These are phyloP conservation scores for Phytophthora cactorum DNA, from an alignment of 352 stramenopile species.

Conservation along the genomic window DNA sequence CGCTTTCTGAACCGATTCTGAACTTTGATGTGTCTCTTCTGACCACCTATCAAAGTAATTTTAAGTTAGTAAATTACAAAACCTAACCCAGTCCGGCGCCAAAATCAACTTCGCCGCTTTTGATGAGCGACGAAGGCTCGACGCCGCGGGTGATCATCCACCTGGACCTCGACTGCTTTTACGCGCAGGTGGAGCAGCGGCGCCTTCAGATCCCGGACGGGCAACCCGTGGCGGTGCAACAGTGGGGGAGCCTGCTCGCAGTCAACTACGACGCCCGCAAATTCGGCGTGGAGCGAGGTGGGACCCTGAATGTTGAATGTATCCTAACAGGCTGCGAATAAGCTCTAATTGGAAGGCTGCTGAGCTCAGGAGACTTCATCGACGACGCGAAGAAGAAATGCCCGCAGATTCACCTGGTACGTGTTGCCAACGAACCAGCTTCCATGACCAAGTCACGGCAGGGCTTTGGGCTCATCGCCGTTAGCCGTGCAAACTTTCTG, in stretches of 20 bases:
- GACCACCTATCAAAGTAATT: background rate
- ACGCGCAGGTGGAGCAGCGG: constrained; percentile 84
- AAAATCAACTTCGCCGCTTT: too few relatives aligned
- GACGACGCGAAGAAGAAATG: constrained; percentile 74
- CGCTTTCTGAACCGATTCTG: constrained; percentile 31
- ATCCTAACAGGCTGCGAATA: background rate
- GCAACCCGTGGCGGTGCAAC: constrained; percentile 79
- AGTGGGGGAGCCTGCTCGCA: constrained; percentile 84
- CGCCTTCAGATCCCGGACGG: constrained; percentile 69
- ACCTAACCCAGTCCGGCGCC: too few relatives aligned
- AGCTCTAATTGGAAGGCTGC: background rate
- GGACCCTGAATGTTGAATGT: constrained; percentile 1
- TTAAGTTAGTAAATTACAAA: too few relatives aligned
- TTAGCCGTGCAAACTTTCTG: background rate
- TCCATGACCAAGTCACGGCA: too few relatives aligned
- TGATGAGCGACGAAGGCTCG: background rate
- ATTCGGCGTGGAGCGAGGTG: constrained; percentile 70
- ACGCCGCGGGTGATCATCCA: constrained; percentile 78
- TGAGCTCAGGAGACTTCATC: constrained; percentile 60
- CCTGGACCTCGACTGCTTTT: constrained; percentile 90
- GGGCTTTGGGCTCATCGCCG: background rate
- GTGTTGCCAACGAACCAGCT: background rate
- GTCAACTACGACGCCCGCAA: constrained; percentile 86
- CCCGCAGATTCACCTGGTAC: constrained; percentile 78
- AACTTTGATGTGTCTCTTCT: constrained; percentile 13